phyloP scores from a whole-genome alignment of 352 stramenopile genomes.

The Phytophthora pini region DNA sequence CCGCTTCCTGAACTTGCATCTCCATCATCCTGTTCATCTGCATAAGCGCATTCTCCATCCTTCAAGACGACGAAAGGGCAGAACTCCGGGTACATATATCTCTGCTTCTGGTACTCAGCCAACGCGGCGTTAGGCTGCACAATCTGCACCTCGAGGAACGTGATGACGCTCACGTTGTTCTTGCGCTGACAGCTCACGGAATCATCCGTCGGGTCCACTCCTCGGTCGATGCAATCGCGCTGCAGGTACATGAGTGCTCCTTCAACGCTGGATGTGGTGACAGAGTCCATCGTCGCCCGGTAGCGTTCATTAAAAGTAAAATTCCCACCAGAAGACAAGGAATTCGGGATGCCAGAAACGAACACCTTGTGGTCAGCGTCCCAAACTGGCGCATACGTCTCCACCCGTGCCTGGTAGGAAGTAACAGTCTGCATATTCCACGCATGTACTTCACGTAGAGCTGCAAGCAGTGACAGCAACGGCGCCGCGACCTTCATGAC shows the following conservation, averaged over 20 bases:
- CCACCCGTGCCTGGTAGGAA: conserved; percentile 66
- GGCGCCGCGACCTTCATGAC: not conserved
- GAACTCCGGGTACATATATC: conserved; percentile 73
- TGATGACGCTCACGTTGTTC: conserved; percentile 70
- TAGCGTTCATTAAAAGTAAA: conserved; percentile 58
- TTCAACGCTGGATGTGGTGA: conserved; percentile 76
- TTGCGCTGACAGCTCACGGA: conserved; percentile 45
- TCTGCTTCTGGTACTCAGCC: conserved; percentile 63
- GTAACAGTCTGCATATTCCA: conserved; percentile 60
- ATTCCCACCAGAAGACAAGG: conserved; percentile 1
- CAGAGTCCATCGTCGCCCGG: conserved; percentile 59
- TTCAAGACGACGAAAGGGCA: conserved; percentile 76
- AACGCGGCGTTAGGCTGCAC: conserved; percentile 64
- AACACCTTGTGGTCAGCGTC: conserved; percentile 51
- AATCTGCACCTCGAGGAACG: conserved; percentile 70
- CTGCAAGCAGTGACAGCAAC: conserved; percentile 5
- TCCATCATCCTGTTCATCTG: conserved; percentile 30
- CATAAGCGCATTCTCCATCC: conserved; percentile 55
- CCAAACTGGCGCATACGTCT: conserved; percentile 59
- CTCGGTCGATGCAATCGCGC: conserved; percentile 70
- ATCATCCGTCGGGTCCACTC: conserved; percentile 31
- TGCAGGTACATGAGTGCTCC: conserved; percentile 77
- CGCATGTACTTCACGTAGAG: conserved; percentile 2
- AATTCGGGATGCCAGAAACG: conserved; percentile 47
- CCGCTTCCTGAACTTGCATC: conserved; percentile 26